Evolutionary conservation across 2,329 filamentous ascomycete species (phyloP).

Genomic region (Chaetomium sp.): DNA sequence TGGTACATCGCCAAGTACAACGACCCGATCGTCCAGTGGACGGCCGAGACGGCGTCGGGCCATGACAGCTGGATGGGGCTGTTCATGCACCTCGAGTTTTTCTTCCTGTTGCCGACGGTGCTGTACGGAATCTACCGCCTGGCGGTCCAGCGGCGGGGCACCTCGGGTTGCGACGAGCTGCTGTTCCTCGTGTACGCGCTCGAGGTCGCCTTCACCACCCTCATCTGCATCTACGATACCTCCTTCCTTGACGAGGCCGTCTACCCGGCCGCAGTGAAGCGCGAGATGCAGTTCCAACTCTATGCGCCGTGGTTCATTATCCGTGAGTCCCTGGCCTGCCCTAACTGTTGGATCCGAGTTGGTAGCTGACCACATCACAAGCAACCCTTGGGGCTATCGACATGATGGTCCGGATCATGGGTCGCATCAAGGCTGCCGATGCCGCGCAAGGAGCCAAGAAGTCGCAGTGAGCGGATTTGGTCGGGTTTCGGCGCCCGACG

Average conservation of each 20-base stretch:
- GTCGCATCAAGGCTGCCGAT: conserved; percentile 43
- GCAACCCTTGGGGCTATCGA: conserved; percentile 55
- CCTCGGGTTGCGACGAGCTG: conserved; percentile 50
- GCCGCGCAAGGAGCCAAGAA: conserved; percentile 44
- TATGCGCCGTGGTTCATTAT: conserved; percentile 56
- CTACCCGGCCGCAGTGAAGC: conserved; percentile 50
- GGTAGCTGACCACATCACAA: conserved; percentile 14
- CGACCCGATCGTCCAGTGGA: conserved; percentile 55
- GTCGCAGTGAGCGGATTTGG: conserved; percentile 39
- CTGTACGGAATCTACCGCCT: conserved; percentile 51
- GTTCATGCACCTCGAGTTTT: conserved; percentile 53
- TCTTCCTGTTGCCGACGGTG: conserved; percentile 54
- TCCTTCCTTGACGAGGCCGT: conserved; percentile 51
- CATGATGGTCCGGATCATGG: conserved; percentile 56
- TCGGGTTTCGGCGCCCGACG: background rate
- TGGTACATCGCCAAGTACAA: conserved; percentile 53
- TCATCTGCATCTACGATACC: conserved; percentile 55
- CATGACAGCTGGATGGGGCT: conserved; percentile 53
- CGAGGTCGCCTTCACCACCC: conserved; percentile 54
- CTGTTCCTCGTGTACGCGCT: conserved; percentile 55
- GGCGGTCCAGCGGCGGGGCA: conserved; percentile 36
- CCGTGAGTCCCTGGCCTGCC: conserved; percentile 47
- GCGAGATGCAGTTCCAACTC: conserved; percentile 50
- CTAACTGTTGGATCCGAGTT: background rate
- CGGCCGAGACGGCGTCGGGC: conserved; percentile 38